Base-by-base conservation (phyloP, 306 rosid species). In the Ziziphus jujuba region DNA sequence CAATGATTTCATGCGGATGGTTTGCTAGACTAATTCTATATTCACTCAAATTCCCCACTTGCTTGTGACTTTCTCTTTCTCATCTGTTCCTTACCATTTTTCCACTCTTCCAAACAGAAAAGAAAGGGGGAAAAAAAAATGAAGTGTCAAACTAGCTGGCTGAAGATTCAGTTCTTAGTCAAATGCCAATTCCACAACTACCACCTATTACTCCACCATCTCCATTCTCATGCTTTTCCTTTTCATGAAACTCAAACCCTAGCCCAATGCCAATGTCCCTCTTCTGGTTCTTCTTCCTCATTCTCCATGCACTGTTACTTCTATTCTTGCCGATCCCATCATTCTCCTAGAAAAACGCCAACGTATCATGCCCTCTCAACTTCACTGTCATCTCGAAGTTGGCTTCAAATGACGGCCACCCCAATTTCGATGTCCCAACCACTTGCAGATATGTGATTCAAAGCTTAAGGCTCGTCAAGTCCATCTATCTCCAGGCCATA, bases 381-480 rank as follows among this genome's bases (percentile, higher is more conserved):
- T 87, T 89, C 90, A 59, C 81, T 20, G 8, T 92, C 76, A 90
- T 92, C 12, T 69, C 68, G 57, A 70, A 21, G 25, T 33, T 87
- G 44, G 48, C 64, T 63, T 49, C 67, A 10, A 49, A 24, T 15
- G 24, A 71, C 34, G 3, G 2, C 87, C 75, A 56, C 21, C 76
- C 59, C 31, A 20, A 45, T 3, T 0, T 60, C 6, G 80, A 64
- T 59, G 1, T 34, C 43, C 3, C 21, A 56, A 45, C 53, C 6
- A 6, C n/a, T 65, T 93, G 99, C 74, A 85, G 74, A 16, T 81
- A 73, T 87, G 23, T 81, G 75, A 78, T 75, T 33, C 80, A 59
- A 20, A 81, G 89, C 38, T 85, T 93, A 75, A 87, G 81, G 13
- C 92, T 93, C 33, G 85, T 90, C 52, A 75, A 72, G 24, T 76